These are phyloP conservation scores for Yarrowia yakushimensis DNA, from an alignment of 805 yeast species.

Conservation along the genomic window DNA sequence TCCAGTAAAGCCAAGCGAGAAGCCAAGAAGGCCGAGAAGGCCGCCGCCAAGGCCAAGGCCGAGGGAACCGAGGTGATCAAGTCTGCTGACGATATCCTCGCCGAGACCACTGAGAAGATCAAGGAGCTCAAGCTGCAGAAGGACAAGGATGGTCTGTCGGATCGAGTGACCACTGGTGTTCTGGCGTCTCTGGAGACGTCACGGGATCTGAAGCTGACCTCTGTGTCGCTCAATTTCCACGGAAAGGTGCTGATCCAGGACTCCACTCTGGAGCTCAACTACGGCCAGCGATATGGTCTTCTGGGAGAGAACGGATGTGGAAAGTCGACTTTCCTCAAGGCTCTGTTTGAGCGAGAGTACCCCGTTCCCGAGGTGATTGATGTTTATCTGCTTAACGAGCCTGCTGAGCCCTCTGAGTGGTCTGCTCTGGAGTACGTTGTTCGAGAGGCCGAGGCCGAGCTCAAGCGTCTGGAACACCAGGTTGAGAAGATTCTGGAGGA, in stretches of 20 bases:
- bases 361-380: slow-evolving; percentile 93
- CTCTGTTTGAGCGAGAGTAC: slow-evolving; percentile 92
- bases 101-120: slow-evolving; percentile 64
- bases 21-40: slow-evolving; percentile 88
- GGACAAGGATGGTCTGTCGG: slow-evolving; percentile 91
- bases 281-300: slow-evolving; percentile 95
- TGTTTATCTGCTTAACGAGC: slow-evolving; percentile 90
- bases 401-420: slow-evolving; percentile 89
- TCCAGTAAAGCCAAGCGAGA: slow-evolving; percentile 86
- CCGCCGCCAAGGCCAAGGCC: slow-evolving; percentile 56
- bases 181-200: slow-evolving; percentile 83
- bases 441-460: slow-evolving; percentile 89
- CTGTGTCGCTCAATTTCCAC: slow-evolving; percentile 90
- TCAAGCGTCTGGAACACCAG: slow-evolving; percentile 83
- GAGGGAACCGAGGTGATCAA: slow-evolving; percentile 47
- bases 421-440: slow-evolving; percentile 96
- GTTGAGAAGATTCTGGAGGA: slow-evolving; percentile 85
- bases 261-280: slow-evolving; percentile 86
- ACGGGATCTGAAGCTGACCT: slow-evolving; percentile 87
- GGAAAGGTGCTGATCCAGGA: slow-evolving; percentile 96
- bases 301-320: slow-evolving; percentile 99
- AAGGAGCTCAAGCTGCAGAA: slow-evolving; percentile 86
- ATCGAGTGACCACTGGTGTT: slow-evolving; percentile 97
- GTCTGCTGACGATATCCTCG: slow-evolving; percentile 42
- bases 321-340: slow-evolving; percentile 89